These are phyloP conservation scores for Saururus chinensis DNA, from an alignment of 164 flowering plant genomes.

Conservation along the genomic window DNA sequence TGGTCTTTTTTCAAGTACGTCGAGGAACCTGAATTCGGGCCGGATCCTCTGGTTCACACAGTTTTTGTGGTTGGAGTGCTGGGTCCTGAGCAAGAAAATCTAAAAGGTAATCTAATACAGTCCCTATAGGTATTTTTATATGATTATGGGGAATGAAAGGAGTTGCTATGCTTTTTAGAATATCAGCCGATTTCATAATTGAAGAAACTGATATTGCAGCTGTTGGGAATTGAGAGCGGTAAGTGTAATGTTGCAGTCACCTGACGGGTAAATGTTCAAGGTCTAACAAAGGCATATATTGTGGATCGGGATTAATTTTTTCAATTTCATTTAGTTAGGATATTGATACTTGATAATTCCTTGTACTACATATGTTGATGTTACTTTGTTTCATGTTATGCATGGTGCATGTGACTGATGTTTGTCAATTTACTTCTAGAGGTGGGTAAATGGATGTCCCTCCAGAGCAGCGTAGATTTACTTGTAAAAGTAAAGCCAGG, in stretches of 20 bases:
- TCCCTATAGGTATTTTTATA: background rate
- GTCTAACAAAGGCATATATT: background rate
- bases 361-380: background rate
- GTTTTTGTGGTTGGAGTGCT: slow-evolving; percentile 46
- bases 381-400: background rate
- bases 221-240: no score
- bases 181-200: no score
- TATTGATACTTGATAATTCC: background rate
- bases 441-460: slow-evolving; percentile 48
- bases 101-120: slow-evolving; percentile 23
- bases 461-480: slow-evolving; percentile 32
- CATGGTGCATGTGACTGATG: slow-evolving; percentile 4
- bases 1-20: slow-evolving; percentile 55
- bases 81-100: slow-evolving; percentile 10
- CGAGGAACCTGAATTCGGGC: slow-evolving; percentile 82
- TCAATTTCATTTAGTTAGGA: no score
- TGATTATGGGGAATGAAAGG: background rate
- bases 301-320: background rate
- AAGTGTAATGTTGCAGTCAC: no score
- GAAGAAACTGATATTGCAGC: no score
- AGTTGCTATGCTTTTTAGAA: no score
- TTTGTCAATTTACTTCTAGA: slow-evolving; percentile 19
- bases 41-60: slow-evolving; percentile 37
- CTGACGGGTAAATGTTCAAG: no score
- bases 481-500: slow-evolving; percentile 50